Percentiles rank a stretch among this genome's conserved stretches.
Conservation (phyloP, 2,329 filamentous ascomycete species). For the Metarhizium guizhouense region DNA sequence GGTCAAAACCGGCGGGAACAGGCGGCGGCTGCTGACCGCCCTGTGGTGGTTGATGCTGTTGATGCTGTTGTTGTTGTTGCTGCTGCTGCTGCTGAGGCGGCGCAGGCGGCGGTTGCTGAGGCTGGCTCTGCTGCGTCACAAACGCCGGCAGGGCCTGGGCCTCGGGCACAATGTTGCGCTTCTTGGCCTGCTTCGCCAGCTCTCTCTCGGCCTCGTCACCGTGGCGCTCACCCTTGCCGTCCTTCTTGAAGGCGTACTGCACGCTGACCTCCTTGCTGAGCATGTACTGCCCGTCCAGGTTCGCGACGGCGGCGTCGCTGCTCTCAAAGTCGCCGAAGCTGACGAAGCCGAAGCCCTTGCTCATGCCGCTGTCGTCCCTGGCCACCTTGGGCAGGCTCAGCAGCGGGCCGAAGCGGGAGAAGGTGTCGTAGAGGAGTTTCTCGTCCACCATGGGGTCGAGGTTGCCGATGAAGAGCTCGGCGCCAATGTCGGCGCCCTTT, state of each 20-base stretch:
- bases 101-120: slow-evolving; percentile 1
- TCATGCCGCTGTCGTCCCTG: slow-evolving; percentile 77
- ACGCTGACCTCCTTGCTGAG: slow-evolving; percentile 96
- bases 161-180: slow-evolving; percentile 83
- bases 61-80: slow-evolving; percentile 16
- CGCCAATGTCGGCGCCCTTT: slow-evolving; percentile 85
- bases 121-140: slow-evolving; percentile 41
- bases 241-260: slow-evolving; percentile 98
- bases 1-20: slow-evolving; percentile 25
- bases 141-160: slow-evolving; percentile 67
- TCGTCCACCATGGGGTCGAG: slow-evolving; percentile 91
- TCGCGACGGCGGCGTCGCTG: slow-evolving; percentile 81
- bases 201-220: slow-evolving; percentile 89
- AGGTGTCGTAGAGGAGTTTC: slow-evolving; percentile 89
- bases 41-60: slow-evolving; percentile 13
- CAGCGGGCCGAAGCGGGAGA: slow-evolving; percentile 82
- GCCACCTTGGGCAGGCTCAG: slow-evolving; percentile 83
- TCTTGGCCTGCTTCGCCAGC: slow-evolving; percentile 85
- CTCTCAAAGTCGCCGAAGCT: slow-evolving; percentile 90
- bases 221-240: slow-evolving; percentile 93
- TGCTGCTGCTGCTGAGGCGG: slow-evolving; percentile 28
- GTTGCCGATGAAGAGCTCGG: slow-evolving; percentile 95
- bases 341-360: slow-evolving; percentile 94
- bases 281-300: slow-evolving; percentile 93
- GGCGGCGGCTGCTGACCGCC: slow-evolving; percentile 10